Base-by-base conservation (phyloP, 2,329 filamentous ascomycete genomes). In the Cercospora sesami region DNA sequence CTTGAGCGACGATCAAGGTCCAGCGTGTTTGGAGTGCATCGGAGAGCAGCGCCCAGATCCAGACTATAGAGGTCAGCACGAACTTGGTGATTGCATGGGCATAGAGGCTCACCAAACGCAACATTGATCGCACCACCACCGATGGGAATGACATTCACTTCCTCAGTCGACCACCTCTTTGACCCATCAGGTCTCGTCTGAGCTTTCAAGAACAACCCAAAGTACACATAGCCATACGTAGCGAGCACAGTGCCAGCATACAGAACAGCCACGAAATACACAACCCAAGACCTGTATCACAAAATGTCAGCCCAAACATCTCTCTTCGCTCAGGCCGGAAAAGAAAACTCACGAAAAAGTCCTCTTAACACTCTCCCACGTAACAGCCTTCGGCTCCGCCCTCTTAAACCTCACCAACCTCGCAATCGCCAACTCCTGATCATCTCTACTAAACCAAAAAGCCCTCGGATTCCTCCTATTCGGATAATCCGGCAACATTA, bases 21-120 rank as follows among this genome's bases (percentile, higher is more conserved):
- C 84, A 86, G 23, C 85, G 76, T 0, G 83, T 85, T 42, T 80
- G 79, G 1, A 86, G 71, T 8, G 81, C 73, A 73, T 86, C 84
- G 0, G 84, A 86, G 0, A 85, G 72, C 2, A 85, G 79, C 0
- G 84, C 84, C 84, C 84, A 86, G 12, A 85, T 79, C 84, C 84
- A 86, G 1, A 86, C 84, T 63, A 8, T 8, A n/a, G 36, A 28
- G 4, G 23, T 61, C 12, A 55, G 48, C n/a, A n/a, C n/a, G n/a
- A n/a, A n/a, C n/a, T n/a, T n/a, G n/a, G n/a, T n/a, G n/a, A 51
- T 67, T 36, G 30, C 42, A n/a, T 53, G 12, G 1, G 23, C 16
- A 45, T 0, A 3, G 30, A 3, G 4, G 59, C 61, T 36, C 55
- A 63, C 61, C 62, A 64, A 83, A 84, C 0, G 81, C 77, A 2